These are phyloP conservation scores for Gloeophyllum trabeum DNA, from an alignment of 768 basidiomycete genomes.

Conservation along the genomic window DNA sequence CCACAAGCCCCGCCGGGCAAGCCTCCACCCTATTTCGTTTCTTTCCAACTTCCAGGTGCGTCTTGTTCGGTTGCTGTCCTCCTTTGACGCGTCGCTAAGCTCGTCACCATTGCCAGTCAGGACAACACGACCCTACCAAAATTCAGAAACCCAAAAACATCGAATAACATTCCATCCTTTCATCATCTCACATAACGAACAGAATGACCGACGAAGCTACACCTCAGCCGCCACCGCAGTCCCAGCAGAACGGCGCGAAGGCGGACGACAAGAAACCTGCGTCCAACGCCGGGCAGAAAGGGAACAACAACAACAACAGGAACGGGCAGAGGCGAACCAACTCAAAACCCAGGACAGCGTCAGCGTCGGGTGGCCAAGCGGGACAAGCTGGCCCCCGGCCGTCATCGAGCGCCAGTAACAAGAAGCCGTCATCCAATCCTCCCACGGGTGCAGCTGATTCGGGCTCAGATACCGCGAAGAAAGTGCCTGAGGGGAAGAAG, in stretches of 20 bases:
- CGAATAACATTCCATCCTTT: conserved; percentile 15
- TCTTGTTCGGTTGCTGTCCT: conserved; percentile 5
- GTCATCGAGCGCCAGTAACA: conserved; percentile 58
- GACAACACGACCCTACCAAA: conserved; percentile 23
- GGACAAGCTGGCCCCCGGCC: conserved; percentile 31
- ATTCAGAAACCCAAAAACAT: conserved; percentile 33
- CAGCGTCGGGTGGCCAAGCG: conserved; percentile 23
- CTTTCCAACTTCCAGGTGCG: conserved; percentile 34
- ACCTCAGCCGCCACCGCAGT: conserved; percentile 44
- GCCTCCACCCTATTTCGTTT: conserved; percentile 33
- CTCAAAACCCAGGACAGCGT: conserved; percentile 32
- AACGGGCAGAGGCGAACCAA: conserved; percentile 50
- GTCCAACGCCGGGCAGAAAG: conserved; percentile 15
- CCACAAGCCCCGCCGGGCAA: conserved; percentile 91
- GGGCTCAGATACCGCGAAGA: conserved; percentile 61
- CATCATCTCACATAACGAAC: conserved; percentile 52
- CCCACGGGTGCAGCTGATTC: conserved; percentile 49
- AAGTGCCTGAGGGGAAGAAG: conserved; percentile 42
- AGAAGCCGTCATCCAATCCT: conserved; percentile 29
- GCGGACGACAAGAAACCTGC: conserved; percentile 68
- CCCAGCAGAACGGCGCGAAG: conserved; percentile 34
- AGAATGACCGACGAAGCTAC: conserved; percentile 79
- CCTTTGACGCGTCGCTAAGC: conserved; percentile 9
- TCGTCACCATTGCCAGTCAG: conserved; percentile 10
- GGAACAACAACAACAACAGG: conserved; percentile 37